A percentile compares a stretch with the other conserved stretches of the same genome.
Evolutionary conservation across 768 basidiomycete genomes (phyloP).

Genomic region (Tricholoma hemisulphureum): DNA sequence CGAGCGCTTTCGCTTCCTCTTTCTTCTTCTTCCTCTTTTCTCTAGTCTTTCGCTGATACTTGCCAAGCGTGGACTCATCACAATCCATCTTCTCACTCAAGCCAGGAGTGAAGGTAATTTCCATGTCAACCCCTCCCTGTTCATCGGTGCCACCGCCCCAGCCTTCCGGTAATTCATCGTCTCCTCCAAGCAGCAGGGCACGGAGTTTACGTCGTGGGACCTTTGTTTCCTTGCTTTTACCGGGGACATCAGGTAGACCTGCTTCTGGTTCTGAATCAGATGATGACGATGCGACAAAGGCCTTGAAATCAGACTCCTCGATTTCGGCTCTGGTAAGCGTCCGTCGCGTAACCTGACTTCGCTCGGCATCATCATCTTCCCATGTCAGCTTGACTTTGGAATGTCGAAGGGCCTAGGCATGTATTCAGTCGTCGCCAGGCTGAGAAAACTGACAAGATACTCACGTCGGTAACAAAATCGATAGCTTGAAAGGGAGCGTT

Average conservation of each 20-base stretch:
- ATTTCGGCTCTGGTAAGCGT: conserved; percentile 80
- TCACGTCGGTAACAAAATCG: conserved; percentile 91
- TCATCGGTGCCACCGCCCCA: conserved; percentile 58
- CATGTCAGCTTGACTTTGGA: conserved; percentile 98
- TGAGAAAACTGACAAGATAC: conserved; percentile 24
- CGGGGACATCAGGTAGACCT: conserved; percentile 21
- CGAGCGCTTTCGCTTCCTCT: conserved; percentile 46
- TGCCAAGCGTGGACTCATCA: conserved; percentile 82
- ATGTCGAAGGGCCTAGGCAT: conserved; percentile 82
- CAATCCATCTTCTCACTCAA: conserved; percentile 54
- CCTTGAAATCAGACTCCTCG: conserved; percentile 87
- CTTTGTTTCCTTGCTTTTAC: conserved; percentile 29
- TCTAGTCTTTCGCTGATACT: conserved; percentile 84
- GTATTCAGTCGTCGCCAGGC: neutral
- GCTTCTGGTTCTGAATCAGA: conserved; percentile 59
- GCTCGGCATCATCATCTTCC: conserved; percentile 96
- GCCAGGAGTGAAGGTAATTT: conserved; percentile 93
- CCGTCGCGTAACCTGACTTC: conserved; percentile 76
- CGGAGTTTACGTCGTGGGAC: conserved; percentile 69
- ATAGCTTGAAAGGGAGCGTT: conserved; percentile 64
- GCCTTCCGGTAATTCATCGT: conserved; percentile 76
- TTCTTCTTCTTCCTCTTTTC: conserved; percentile 86
- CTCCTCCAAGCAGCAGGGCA: conserved; percentile 67
- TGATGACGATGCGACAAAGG: conserved; percentile 69
- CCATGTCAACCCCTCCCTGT: conserved; percentile 74